Evolutionary conservation across 805 yeast species (phyloP).

Genomic region (Metschnikowia borealis): DNA sequence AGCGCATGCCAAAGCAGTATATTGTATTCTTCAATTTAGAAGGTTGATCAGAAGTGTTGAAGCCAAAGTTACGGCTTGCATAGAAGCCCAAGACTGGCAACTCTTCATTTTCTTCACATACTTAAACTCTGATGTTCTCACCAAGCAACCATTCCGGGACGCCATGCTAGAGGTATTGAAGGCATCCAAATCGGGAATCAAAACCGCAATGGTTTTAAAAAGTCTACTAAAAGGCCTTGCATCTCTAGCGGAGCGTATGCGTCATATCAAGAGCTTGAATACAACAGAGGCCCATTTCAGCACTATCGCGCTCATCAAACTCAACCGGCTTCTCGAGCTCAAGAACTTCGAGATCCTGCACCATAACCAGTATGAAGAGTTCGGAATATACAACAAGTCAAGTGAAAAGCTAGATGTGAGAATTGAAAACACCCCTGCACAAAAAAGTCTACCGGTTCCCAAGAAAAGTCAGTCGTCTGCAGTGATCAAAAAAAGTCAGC

Average conservation of each 20-base stretch:
- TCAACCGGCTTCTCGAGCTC: slow-evolving; percentile 10
- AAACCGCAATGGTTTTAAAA: not conserved
- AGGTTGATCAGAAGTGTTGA: not conserved
- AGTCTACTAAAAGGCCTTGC: not conserved
- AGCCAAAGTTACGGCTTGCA: not conserved
- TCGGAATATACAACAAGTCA: not conserved
- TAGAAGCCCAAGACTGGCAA: not conserved
- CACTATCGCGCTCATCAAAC: slow-evolving; percentile 11
- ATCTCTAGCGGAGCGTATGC: slow-evolving; percentile 1
- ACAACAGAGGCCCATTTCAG: slow-evolving; percentile 5
- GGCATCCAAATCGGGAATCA: not conserved
- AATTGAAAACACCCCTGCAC: not conserved
- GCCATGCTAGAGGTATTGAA: not conserved
- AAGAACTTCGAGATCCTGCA: slow-evolving; percentile 5
- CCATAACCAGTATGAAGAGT: slow-evolving; percentile 5
- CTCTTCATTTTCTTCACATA: not conserved
- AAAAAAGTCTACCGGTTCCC: not conserved
- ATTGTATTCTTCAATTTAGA: not conserved
- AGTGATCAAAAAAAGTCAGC: no score
- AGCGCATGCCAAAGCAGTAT: slow-evolving; percentile 2
- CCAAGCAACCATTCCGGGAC: not conserved
- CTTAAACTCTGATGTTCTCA: not conserved
- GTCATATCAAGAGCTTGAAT: not conserved
- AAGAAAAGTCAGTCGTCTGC: no score
- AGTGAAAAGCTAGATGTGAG: slow-evolving; percentile 1